phyloP scores from a whole-genome alignment of 2,329 filamentous ascomycete genomes.

The Cryphonectria radicalis region DNA sequence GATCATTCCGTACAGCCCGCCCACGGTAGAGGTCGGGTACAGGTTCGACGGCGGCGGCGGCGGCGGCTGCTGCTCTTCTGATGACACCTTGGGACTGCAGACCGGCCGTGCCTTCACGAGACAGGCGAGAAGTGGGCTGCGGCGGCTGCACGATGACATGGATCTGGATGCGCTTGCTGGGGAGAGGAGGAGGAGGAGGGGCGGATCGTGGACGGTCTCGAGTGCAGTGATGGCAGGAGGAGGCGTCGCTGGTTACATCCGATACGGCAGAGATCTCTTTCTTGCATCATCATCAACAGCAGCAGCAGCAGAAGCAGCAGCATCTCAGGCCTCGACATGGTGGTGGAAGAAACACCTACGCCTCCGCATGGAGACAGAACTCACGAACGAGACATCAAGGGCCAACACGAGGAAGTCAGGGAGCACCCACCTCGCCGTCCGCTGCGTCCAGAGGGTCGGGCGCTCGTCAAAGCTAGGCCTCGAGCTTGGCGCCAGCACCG shows the following conservation, averaged over 20 bases:
- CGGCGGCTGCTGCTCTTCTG: constrained; percentile 29
- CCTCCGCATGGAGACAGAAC: constrained; percentile 48
- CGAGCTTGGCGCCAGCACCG: constrained; percentile 47
- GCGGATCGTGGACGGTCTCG: constrained; percentile 47
- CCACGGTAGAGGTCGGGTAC: constrained; percentile 49
- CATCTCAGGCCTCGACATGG: not conserved
- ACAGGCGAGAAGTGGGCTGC: constrained; percentile 41
- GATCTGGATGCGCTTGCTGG: constrained; percentile 26
- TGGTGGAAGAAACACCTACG: constrained; percentile 20
- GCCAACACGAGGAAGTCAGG: constrained; percentile 4
- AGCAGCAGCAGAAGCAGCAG: not conserved
- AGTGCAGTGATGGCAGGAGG: constrained; percentile 38
- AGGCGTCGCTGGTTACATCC: constrained; percentile 42
- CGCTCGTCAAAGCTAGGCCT: constrained; percentile 48
- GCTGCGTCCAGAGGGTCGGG: constrained; percentile 48
- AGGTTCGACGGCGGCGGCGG: constrained; percentile 33
- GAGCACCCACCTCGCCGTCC: constrained; percentile 43
- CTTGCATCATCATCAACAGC: constrained; percentile 32
- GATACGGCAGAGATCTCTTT: constrained; percentile 43
- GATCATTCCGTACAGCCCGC: constrained; percentile 31
- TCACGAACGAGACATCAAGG: constrained; percentile 41
- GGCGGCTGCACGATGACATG: constrained; percentile 43
- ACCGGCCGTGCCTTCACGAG: constrained; percentile 39
- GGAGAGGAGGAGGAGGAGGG: not conserved
- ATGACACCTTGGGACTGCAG: constrained; percentile 38